phyloP scores from a whole-genome alignment of 1,284 basidiomycete species.

The Tilletia walkeri region DNA sequence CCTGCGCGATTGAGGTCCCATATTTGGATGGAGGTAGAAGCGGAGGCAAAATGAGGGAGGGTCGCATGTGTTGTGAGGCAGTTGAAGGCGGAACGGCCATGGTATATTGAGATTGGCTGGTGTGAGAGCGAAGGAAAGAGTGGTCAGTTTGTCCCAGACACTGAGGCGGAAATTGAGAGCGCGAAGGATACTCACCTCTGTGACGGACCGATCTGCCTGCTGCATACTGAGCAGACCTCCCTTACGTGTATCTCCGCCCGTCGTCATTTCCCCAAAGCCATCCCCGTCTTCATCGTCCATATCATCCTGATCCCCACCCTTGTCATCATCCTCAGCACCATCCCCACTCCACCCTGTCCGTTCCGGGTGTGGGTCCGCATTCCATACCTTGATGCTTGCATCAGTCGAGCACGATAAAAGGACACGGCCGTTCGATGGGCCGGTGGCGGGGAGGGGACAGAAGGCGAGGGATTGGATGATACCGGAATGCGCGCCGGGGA shows the following conservation, averaged over 20 bases:
- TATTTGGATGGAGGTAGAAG: conserved; percentile 86
- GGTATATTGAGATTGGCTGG: conserved; percentile 46
- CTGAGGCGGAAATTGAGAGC: background rate
- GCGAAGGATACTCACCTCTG: conserved; percentile 29
- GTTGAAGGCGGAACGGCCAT: conserved; percentile 60
- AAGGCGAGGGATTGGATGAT: conserved; percentile 76
- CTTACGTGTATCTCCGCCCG: conserved; percentile 36
- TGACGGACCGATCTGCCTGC: conserved; percentile 33
- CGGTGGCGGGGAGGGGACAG: conserved; percentile 63
- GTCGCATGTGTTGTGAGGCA: conserved; percentile 89
- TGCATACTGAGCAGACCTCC: conserved; percentile 43
- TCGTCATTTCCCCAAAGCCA: conserved; percentile 36
- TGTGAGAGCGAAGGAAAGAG: background rate
- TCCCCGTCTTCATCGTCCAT: conserved; percentile 56
- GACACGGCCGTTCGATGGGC: conserved; percentile 59
- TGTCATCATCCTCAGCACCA: conserved; percentile 38
- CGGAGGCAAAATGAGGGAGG: conserved; percentile 86
- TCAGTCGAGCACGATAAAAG: conserved; percentile 90
- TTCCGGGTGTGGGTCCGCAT: conserved; percentile 57
- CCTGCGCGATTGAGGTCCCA: conserved; percentile 86
- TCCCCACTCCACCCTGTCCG: conserved; percentile 52
- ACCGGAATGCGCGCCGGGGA: conserved; percentile 82
- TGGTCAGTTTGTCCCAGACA: background rate
- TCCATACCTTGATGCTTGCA: conserved; percentile 87
- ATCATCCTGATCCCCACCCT: conserved; percentile 36